Conservation (phyloP, 192 early-diverging fungal genomes). For the Podila minutissima region DNA sequence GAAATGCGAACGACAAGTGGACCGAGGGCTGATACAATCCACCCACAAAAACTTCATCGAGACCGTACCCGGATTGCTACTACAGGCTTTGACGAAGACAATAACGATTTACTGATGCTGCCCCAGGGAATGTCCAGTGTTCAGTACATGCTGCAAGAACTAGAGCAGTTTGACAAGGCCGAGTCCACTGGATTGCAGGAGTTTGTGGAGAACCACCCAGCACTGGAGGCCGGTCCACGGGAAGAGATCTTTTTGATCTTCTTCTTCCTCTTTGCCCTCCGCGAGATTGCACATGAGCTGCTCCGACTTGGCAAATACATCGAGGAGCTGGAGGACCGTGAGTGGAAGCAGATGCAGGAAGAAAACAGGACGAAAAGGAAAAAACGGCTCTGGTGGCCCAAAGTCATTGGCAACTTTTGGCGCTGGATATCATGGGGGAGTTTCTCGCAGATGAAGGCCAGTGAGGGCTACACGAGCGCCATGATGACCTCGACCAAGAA, state of each 20-base stretch:
- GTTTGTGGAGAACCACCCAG: conserved; percentile 5
- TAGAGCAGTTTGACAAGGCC: conserved; percentile 9
- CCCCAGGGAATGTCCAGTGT: conserved; percentile 7
- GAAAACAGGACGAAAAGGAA: not conserved
- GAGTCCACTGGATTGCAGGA: not conserved
- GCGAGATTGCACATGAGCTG: conserved; percentile 51
- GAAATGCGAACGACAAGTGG: not conserved
- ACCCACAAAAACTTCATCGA: not conserved
- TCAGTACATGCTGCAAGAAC: conserved; percentile 13
- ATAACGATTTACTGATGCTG: not conserved
- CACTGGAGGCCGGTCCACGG: conserved; percentile 22
- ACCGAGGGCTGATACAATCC: not conserved
- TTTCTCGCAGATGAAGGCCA: not conserved
- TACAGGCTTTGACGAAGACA: not conserved
- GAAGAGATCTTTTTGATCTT: conserved; percentile 57
- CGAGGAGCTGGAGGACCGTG: not conserved
- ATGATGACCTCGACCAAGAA: conserved; percentile 13
- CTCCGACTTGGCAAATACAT: conserved; percentile 8
- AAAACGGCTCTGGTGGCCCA: conserved; percentile 18
- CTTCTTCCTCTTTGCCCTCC: conserved; percentile 54
- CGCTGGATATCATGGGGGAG: conserved; percentile 13
- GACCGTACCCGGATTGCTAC: not conserved
- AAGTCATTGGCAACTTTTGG: conserved; percentile 17
- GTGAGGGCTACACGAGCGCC: conserved; percentile 2
- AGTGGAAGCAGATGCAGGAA: conserved; percentile 4